phyloP scores from a whole-genome alignment of 352 stramenopile species.

The Peronospora belbahrii region DNA sequence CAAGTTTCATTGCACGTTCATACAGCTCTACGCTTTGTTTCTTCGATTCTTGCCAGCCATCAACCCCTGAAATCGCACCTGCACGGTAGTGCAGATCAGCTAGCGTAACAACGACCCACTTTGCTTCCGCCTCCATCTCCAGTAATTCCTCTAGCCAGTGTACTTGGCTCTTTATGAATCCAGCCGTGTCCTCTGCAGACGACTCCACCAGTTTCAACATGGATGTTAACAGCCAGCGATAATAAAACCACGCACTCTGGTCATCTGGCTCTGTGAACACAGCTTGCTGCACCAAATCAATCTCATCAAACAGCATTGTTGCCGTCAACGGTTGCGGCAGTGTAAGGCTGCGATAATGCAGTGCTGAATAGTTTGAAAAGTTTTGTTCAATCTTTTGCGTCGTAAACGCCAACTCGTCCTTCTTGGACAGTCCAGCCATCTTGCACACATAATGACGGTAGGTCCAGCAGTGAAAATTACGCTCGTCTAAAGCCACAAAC shows the following conservation, averaged over 20 bases:
- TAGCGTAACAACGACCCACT: conserved; percentile 68
- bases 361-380: conserved; percentile 96
- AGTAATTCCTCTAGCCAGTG: conserved; percentile 78
- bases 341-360: conserved; percentile 60
- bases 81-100: conserved; percentile 42
- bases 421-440: conserved; percentile 33
- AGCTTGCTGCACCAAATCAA: conserved; percentile 87
- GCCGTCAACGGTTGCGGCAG: conserved; percentile 41
- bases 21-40: conserved; percentile 44
- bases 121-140: conserved; percentile 67
- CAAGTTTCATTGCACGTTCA: conserved; percentile 32
- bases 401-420: conserved; percentile 91
- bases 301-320: conserved; percentile 61
- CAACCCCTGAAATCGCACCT: conserved; percentile 16
- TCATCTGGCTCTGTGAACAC: conserved; percentile 99
- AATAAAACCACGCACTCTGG: conserved; percentile 98
- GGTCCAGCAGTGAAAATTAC: conserved; percentile 99
- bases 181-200: conserved; percentile 28
- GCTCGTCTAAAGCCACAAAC: conserved; percentile 88
- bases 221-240: conserved; percentile 88
- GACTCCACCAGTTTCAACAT: conserved; percentile 48
- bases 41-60: conserved; percentile 24
- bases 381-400: conserved; percentile 95
- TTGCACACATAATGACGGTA: conserved; percentile 85
- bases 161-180: conserved; percentile 63